These are phyloP conservation scores for Puya raimondii DNA, from an alignment of 176 grass and related monocot species.

Conservation along the genomic window DNA sequence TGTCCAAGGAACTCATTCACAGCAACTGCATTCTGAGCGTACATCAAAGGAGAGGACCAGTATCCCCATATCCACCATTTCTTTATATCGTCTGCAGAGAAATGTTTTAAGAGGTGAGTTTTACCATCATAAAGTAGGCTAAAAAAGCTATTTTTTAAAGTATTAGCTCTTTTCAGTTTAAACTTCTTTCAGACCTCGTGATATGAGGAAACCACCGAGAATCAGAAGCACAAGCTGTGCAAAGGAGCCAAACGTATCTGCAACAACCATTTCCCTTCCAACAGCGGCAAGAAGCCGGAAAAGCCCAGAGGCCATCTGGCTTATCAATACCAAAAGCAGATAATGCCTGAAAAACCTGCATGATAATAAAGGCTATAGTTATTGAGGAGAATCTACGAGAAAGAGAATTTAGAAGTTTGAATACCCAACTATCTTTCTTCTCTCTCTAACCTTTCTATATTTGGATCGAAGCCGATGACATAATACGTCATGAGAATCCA, in stretches of 20 bases:
- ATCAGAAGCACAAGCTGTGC: constrained; percentile 87
- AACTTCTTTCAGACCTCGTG: constrained; percentile 42
- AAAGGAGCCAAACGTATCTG: constrained; percentile 89
- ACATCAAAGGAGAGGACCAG: constrained; percentile 91
- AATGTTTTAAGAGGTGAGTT: not conserved
- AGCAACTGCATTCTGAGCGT: constrained; percentile 85
- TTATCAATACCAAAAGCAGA: constrained; percentile 75
- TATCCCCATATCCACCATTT: constrained; percentile 99
- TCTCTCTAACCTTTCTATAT: constrained; percentile 39
- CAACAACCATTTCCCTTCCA: constrained; percentile 93
- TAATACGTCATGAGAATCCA: constrained; percentile 89
- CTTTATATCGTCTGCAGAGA: constrained; percentile 67
- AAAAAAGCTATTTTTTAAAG: not conserved
- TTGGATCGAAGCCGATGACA: constrained; percentile 89
- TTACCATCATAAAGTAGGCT: not conserved
- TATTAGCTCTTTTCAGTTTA: not conserved
- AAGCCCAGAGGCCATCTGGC: constrained; percentile 88
- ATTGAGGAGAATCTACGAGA: not conserved
- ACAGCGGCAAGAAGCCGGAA: constrained; percentile 83
- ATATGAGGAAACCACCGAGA: constrained; percentile 91
- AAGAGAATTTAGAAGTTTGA: not conserved
- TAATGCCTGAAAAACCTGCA: constrained; percentile 87
- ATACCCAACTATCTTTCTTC: not conserved
- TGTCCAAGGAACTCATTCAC: constrained; percentile 88
- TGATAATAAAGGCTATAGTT: not conserved